These are phyloP conservation scores for Metschnikowia lunata DNA, from an alignment of 805 yeast genomes.

Conservation along the genomic window DNA sequence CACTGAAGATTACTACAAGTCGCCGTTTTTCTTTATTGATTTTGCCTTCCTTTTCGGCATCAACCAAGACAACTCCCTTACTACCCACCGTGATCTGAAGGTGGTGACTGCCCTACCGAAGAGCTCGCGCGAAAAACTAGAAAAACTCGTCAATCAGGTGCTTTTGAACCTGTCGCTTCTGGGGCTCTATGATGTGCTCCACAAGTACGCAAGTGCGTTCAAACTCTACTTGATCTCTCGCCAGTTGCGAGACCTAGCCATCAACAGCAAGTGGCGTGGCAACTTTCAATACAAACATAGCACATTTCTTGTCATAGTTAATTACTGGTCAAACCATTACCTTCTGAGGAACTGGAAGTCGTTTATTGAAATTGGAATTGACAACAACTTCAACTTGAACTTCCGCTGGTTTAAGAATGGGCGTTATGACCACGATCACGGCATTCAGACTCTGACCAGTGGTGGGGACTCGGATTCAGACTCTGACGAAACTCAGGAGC, in stretches of 20 bases:
- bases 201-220: conserved; percentile 58
- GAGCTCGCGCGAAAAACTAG: conserved; percentile 40
- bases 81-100: conserved; percentile 26
- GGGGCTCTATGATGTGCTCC: conserved; percentile 54
- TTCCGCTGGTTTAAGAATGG: conserved; percentile 66
- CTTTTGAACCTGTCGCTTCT: conserved; percentile 43
- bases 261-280: conserved; percentile 53
- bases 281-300: conserved; percentile 57
- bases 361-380: conserved; percentile 59
- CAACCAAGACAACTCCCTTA: conserved; percentile 31
- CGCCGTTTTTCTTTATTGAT: conserved; percentile 76
- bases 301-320: conserved; percentile 48
- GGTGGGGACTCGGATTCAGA: conserved; percentile 5
- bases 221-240: conserved; percentile 57
- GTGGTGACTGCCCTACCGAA: conserved; percentile 29
- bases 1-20: conserved; percentile 38
- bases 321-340: conserved; percentile 56
- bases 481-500: conserved; percentile 24
- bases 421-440: conserved; percentile 24
- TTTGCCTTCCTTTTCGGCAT: conserved; percentile 60
- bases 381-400: conserved; percentile 41
- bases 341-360: conserved; percentile 46
- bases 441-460: not conserved
- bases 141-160: conserved; percentile 50
- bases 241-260: conserved; percentile 46